A percentile compares a stretch with the other conserved stretches of the same genome.
Conservation (phyloP, 805 yeast species). For the Brettanomyces custersianus region DNA sequence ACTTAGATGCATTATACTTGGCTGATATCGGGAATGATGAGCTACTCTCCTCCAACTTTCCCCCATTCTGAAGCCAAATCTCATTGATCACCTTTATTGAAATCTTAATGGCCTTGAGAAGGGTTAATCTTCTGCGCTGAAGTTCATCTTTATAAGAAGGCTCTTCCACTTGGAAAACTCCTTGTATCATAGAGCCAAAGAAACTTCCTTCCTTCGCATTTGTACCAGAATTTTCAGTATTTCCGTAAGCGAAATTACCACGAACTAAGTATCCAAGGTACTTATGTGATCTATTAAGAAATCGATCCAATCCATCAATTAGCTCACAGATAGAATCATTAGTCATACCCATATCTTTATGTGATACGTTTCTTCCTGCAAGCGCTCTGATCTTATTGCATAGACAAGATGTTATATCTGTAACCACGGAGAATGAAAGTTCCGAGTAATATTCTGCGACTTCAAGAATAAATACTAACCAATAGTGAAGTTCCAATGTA, state of each 20-base stretch:
- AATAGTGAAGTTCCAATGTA: slow-evolving; percentile 17
- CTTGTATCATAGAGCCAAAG: slow-evolving; percentile 63
- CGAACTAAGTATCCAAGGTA: slow-evolving; percentile 26
- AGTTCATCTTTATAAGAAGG: slow-evolving; percentile 43
- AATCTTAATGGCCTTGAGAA: slow-evolving; percentile 56
- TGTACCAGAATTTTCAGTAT: slow-evolving; percentile 6
- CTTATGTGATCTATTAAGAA: slow-evolving; percentile 51
- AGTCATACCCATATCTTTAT: slow-evolving; percentile 10
- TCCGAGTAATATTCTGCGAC: slow-evolving; percentile 19
- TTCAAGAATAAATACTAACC: slow-evolving; percentile 19
- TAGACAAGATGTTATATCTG: slow-evolving; percentile 17
- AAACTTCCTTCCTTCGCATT: slow-evolving; percentile 36
- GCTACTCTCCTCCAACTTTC: slow-evolving; percentile 9
- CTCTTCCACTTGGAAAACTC: slow-evolving; percentile 68
- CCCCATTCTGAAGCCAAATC: slow-evolving; percentile 46
- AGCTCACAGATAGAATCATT: slow-evolving; percentile 36
- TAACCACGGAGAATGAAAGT: slow-evolving; percentile 15
- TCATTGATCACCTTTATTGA: slow-evolving; percentile 45
- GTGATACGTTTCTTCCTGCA: slow-evolving; percentile 11
- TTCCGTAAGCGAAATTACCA: slow-evolving; percentile 11
- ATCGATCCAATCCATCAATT: slow-evolving; percentile 55
- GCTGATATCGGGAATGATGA: slow-evolving; percentile 24
- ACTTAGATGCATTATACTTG: slow-evolving; percentile 42
- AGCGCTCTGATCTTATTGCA: slow-evolving; percentile 14
- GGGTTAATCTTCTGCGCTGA: slow-evolving; percentile 43